A percentile compares a stretch with the other conserved stretches of the same genome.
Evolutionary conservation across 1,139 yeast species (phyloP).

Genomic region (Geotrichum reessii): DNA sequence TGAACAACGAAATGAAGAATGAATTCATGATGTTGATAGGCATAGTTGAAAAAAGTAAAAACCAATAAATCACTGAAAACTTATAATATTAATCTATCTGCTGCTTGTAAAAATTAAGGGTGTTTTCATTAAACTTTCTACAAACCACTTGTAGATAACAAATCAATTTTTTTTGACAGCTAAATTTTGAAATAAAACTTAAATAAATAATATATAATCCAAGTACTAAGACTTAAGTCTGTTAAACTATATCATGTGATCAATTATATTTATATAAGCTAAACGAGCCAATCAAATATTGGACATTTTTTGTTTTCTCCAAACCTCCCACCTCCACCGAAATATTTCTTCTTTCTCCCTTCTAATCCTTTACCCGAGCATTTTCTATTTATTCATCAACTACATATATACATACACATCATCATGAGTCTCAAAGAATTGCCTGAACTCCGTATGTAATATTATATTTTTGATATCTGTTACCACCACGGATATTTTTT

Average conservation of each 20-base stretch:
- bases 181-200: too few species aligned
- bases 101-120: too few species aligned
- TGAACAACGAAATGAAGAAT: too few species aligned
- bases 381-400: neutral
- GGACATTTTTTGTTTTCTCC: neutral
- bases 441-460: conserved; percentile 36
- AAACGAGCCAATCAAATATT: neutral
- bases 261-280: neutral
- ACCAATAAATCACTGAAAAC: too few species aligned
- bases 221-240: neutral
- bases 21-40: too few species aligned
- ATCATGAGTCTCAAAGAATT: conserved; percentile 36
- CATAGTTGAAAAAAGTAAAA: too few species aligned
- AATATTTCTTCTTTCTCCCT: neutral
- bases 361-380: neutral
- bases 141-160: too few species aligned
- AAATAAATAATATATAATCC: too few species aligned
- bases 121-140: too few species aligned
- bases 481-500: neutral
- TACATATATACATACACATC: conserved; percentile 10
- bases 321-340: neutral
- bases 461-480: neutral
- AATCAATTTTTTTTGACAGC: too few species aligned
- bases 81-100: too few species aligned
- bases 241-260: neutral